Evolutionary conservation across 2,329 filamentous ascomycete genomes (phyloP).

Genomic region (Mollisia scopiformis): DNA sequence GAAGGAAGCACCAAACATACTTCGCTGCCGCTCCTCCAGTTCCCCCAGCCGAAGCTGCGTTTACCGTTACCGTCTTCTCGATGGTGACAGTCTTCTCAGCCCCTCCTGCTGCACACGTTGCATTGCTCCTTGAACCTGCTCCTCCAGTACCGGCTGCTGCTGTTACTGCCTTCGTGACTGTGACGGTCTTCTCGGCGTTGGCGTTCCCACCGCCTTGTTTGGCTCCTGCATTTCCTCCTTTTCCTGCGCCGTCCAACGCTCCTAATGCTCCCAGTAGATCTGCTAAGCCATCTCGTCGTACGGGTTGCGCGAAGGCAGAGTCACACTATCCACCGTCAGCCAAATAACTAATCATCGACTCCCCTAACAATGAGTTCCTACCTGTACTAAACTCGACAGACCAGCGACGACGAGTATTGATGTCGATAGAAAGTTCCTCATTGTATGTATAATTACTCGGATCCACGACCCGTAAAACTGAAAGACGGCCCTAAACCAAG

Average conservation of each 20-base stretch:
- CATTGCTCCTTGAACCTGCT: slow-evolving; percentile 16
- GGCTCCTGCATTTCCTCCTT: slow-evolving; percentile 3
- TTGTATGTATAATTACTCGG: slow-evolving; percentile 17
- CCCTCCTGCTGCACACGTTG: slow-evolving; percentile 10
- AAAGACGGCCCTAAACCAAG: slow-evolving; percentile 15
- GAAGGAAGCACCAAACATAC: slow-evolving; percentile 2
- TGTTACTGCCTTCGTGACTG: slow-evolving; percentile 32
- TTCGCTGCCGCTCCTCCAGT: slow-evolving; percentile 12
- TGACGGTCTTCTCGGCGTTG: background rate
- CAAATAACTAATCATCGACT: slow-evolving; percentile 1
- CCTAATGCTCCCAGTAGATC: slow-evolving; percentile 29
- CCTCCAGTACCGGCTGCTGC: slow-evolving; percentile 17
- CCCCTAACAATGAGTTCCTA: slow-evolving; percentile 10
- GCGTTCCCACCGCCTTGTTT: background rate
- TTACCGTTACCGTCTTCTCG: slow-evolving; percentile 23
- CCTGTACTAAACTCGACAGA: slow-evolving; percentile 26
- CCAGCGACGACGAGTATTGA: slow-evolving; percentile 26
- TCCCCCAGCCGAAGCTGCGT: slow-evolving; percentile 23
- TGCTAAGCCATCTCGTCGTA: slow-evolving; percentile 19
- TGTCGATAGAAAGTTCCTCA: slow-evolving; percentile 28
- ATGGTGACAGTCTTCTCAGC: slow-evolving; percentile 27
- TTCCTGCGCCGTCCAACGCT: slow-evolving; percentile 11
- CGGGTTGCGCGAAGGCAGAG: slow-evolving; percentile 8
- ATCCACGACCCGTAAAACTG: background rate
- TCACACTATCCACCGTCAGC: slow-evolving; percentile 19